phyloP scores from a whole-genome alignment of 768 basidiomycete genomes.

The Sutorius australiensis region DNA sequence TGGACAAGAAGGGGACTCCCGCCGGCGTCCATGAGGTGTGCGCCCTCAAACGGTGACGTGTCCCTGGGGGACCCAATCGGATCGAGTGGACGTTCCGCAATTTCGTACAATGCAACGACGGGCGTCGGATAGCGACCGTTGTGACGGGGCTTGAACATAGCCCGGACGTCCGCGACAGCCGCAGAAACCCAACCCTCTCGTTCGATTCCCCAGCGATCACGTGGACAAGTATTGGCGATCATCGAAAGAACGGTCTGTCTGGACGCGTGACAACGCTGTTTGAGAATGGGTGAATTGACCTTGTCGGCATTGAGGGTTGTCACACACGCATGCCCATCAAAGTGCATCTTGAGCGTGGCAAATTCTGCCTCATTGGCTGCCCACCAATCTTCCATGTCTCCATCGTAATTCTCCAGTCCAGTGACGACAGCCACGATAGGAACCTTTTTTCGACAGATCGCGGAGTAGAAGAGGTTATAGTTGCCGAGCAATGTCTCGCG shows the following conservation, averaged over 20 bases:
- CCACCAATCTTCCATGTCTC: constrained; percentile 33
- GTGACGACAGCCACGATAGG: constrained; percentile 37
- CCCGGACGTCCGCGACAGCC: constrained; percentile 23
- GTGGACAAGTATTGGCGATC: constrained; percentile 18
- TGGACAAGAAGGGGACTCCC: constrained; percentile 17
- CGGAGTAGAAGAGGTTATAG: constrained; percentile 37
- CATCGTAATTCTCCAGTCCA: constrained; percentile 36
- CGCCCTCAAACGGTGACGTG: constrained; percentile 17
- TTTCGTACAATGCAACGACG: constrained; percentile 23
- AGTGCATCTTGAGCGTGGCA: constrained; percentile 27
- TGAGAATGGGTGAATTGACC: constrained; percentile 29
- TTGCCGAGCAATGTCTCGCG: constrained; percentile 28
- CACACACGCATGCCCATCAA: constrained; percentile 37
- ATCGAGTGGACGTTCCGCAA: constrained; percentile 5
- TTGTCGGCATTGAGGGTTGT: constrained; percentile 33
- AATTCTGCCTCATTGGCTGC: constrained; percentile 29
- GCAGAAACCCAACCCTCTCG: constrained; percentile 20
- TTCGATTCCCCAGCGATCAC: constrained; percentile 23
- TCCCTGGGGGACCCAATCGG: constrained; percentile 11
- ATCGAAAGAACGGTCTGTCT: constrained; percentile 18
- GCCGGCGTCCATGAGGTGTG: constrained; percentile 18
- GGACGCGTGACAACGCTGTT: constrained; percentile 27
- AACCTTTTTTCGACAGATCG: constrained; percentile 34
- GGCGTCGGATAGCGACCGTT: constrained; percentile 11
- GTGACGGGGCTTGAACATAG: constrained; percentile 16